These are phyloP conservation scores for Vachellia pachyceras DNA, from an alignment of 306 rosid species.

Conservation along the genomic window DNA sequence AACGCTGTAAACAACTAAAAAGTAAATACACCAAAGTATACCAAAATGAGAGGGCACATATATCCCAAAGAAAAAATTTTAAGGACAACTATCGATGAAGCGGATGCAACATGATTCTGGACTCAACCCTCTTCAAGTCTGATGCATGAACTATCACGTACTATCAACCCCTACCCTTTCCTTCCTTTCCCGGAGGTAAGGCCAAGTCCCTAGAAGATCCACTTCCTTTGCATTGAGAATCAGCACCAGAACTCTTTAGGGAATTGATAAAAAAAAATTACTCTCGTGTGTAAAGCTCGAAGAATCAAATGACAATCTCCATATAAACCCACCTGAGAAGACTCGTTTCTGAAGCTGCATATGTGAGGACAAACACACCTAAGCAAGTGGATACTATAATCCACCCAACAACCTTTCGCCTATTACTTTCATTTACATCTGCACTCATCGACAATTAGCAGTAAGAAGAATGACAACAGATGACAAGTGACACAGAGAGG, in stretches of 20 bases:
- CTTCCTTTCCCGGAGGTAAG: neutral
- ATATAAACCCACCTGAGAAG: slow-evolving; percentile 63
- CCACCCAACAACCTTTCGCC: slow-evolving; percentile 72
- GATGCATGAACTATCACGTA: too few species aligned
- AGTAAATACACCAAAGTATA: slow-evolving; percentile 12
- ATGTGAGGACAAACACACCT: slow-evolving; percentile 78
- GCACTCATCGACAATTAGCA: slow-evolving; percentile 39
- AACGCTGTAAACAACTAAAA: neutral
- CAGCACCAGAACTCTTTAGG: slow-evolving; percentile 8
- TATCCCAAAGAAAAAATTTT: too few species aligned
- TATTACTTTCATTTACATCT: slow-evolving; percentile 60
- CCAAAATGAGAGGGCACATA: neutral
- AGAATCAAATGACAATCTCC: slow-evolving; percentile 25
- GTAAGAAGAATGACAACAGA: neutral
- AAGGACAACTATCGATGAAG: too few species aligned
- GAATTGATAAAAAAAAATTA: slow-evolving; percentile 27
- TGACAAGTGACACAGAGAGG: slow-evolving; percentile 17
- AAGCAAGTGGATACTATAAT: slow-evolving; percentile 70
- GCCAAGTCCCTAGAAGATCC: neutral
- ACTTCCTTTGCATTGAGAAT: slow-evolving; percentile 28
- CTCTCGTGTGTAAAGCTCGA: slow-evolving; percentile 4
- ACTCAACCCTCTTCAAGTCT: too few species aligned
- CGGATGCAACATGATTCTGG: too few species aligned
- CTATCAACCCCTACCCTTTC: too few species aligned
- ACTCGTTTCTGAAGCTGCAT: slow-evolving; percentile 64